Base-by-base conservation (phyloP, 2,329 filamentous ascomycete genomes). In the Uncinocarpus reesii region DNA sequence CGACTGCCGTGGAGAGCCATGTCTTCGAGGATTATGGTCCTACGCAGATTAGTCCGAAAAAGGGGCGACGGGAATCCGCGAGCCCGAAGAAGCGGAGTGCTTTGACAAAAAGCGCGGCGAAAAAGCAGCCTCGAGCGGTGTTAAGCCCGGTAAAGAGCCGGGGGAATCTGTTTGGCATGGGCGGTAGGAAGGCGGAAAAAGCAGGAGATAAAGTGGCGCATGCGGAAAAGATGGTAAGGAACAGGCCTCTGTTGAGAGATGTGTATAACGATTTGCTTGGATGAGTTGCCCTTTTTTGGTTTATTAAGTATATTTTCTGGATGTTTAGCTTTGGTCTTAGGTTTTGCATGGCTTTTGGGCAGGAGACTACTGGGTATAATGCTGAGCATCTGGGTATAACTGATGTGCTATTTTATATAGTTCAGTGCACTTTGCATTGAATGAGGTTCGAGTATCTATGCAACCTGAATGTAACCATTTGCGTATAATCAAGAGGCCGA, bases 231-330 rank as follows among this genome's bases (percentile, higher is more conserved):
- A 67, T 90, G 50, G 64, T 87, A 55, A 80, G 78, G 50, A 79
- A 76, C 29, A 79, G 80, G 58, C 77, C 80, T 29, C 74, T 93
- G 48, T 72, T 89, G 60, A 77, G 78, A 60, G 83, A 90, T 71
- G 80, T 95, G 54, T 71, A 88, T 57, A 86, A 92, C 66, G 85
- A 88, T 47, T 52, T 69, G 55, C 52, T 60, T 51, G 64, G 61
- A 18, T 67, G 26, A 47, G 26, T 35, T 10, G 15, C 7, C 21
- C 29, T 29, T 20, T 37, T 29, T 38, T 35, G 5, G 31, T 36
- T 35, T 45, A 13, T 11, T 2, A 15, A 36, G n/a, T 50, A 57
- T 31, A 24, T 7, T 28, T 36, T 18, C 26, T 45, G 18, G 13
- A 31, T 45, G 16, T 31, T 32, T 35, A 23, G 21, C 7, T 42